These are phyloP conservation scores for Trichoderma afroharzianum DNA, from an alignment of 2,329 filamentous ascomycete species.

Conservation along the genomic window DNA sequence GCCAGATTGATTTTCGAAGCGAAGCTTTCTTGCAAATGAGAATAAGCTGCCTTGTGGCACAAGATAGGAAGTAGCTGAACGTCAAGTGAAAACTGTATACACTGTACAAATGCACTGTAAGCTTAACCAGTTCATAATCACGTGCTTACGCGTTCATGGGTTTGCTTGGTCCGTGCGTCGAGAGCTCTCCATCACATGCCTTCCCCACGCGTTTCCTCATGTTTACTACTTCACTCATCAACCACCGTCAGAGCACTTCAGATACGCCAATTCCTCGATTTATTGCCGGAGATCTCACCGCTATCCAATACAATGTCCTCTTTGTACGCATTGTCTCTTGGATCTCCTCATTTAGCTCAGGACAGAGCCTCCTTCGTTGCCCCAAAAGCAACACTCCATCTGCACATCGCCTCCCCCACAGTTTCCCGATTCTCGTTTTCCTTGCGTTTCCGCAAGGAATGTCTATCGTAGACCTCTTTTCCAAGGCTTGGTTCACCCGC, in stretches of 20 bases:
- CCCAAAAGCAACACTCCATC: constrained; percentile 20
- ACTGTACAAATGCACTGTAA: background rate
- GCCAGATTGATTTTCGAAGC: background rate
- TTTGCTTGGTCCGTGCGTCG: constrained; percentile 4
- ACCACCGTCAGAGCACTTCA: constrained; percentile 6
- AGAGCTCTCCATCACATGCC: constrained; percentile 2
- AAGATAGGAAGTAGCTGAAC: background rate
- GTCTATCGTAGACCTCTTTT: constrained; percentile 47
- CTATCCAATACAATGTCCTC: background rate
- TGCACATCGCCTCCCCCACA: constrained; percentile 74
- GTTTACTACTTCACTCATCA: background rate
- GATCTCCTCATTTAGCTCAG: background rate
- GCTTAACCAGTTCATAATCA: background rate
- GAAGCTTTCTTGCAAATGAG: background rate
- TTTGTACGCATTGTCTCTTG: background rate
- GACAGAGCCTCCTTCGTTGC: constrained; percentile 44
- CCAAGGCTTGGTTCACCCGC: constrained; percentile 34
- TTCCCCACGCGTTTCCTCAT: constrained; percentile 7
- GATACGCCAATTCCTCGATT: constrained; percentile 13
- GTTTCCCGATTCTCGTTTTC: constrained; percentile 68
- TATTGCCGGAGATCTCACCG: background rate
- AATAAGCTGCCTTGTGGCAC: background rate
- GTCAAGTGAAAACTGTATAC: background rate
- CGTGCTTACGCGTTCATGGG: constrained; percentile 15
- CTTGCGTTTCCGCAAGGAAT: constrained; percentile 58